Conservation (phyloP, 306 rosid genomes). For the Cyamopsis tetragonoloba region DNA sequence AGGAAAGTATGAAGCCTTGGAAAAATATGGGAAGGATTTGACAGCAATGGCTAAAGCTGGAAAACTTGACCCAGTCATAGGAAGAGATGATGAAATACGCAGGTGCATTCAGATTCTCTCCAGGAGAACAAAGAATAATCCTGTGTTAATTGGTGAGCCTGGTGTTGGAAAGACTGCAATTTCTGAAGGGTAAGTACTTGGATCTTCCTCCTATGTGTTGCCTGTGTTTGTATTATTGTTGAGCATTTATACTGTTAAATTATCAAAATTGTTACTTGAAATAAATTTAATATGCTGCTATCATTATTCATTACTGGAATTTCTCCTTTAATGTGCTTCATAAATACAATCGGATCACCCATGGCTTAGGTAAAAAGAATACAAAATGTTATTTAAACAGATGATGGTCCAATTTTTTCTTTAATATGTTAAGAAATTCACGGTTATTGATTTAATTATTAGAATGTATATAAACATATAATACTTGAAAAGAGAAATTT, state of each 20-base stretch:
- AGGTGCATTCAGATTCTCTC: conserved; percentile 99
- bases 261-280: too few species aligned
- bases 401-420: background rate
- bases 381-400: background rate
- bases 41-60: conserved; percentile 94
- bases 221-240: background rate
- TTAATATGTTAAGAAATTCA: background rate
- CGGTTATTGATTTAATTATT: background rate
- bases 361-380: background rate
- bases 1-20: conserved; percentile 94
- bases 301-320: background rate
- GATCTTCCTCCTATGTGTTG: conserved; percentile 7
- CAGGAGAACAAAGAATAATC: conserved; percentile 97
- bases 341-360: background rate
- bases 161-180: conserved; percentile 99
- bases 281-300: background rate
- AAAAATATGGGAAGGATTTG: conserved; percentile 95
- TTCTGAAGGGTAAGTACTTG: conserved; percentile 83
- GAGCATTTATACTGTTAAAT: background rate
- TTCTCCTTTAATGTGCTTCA: background rate
- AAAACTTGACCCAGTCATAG: conserved; percentile 97
- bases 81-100: conserved; percentile 98
- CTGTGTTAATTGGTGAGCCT: conserved; percentile 98
- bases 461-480: background rate
- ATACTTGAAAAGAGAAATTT: background rate